Evolutionary conservation across 345 rosid genomes (phyloP).

Genomic region (Bruguiera parviflora): DNA sequence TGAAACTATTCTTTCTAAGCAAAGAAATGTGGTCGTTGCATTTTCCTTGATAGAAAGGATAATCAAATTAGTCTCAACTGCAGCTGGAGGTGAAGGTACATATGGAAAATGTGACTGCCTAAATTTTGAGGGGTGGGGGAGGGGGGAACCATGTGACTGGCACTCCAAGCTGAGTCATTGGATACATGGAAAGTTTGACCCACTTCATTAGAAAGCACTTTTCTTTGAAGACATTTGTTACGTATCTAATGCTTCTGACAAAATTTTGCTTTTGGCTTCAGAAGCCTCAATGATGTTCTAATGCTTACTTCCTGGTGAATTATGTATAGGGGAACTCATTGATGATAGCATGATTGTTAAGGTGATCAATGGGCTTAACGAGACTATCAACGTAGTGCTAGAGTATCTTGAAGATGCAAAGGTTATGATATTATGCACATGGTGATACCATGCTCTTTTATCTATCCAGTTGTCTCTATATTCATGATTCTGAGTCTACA

Average conservation of each 20-base stretch:
- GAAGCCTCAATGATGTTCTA: not conserved
- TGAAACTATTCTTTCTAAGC: slow-evolving; percentile 54
- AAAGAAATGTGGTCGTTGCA: slow-evolving; percentile 51
- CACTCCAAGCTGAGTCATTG: not conserved
- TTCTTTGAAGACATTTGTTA: not conserved
- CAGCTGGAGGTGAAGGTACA: slow-evolving; percentile 60
- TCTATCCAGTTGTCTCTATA: slow-evolving; percentile 15
- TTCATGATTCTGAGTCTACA: slow-evolving; percentile 29
- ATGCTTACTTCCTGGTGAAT: slow-evolving; percentile 12
- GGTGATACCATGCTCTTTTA: not conserved
- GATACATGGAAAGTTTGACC: not conserved
- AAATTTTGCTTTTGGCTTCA: not conserved
- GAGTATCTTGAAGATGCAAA: slow-evolving; percentile 83
- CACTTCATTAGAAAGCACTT: not conserved
- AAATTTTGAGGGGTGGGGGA: not conserved
- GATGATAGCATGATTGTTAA: slow-evolving; percentile 46
- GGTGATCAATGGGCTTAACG: slow-evolving; percentile 64
- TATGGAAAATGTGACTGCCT: not conserved
- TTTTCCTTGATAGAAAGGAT: slow-evolving; percentile 85
- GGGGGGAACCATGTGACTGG: too few relatives aligned
- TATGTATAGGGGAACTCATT: slow-evolving; percentile 39
- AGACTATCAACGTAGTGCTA: slow-evolving; percentile 60
- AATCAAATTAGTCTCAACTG: slow-evolving; percentile 53
- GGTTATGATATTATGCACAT: slow-evolving; percentile 33
- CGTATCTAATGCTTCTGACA: not conserved